Evolutionary conservation across 768 basidiomycete species (phyloP).

Genomic region (Cytidiella melzeri): DNA sequence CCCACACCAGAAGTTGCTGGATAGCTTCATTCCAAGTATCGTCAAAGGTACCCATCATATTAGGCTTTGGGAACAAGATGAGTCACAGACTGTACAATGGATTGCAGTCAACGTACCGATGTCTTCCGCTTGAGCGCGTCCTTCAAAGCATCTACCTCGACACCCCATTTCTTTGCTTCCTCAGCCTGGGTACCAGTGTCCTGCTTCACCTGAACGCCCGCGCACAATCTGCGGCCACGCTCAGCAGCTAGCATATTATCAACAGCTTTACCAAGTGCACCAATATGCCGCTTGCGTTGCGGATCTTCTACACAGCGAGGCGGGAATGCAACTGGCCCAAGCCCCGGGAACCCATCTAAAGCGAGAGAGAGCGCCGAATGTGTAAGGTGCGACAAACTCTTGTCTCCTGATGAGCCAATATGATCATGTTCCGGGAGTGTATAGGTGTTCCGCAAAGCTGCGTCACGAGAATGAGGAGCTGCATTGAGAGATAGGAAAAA

Average conservation of each 20-base stretch:
- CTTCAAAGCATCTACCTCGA: constrained; percentile 52
- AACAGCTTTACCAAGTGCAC: constrained; percentile 66
- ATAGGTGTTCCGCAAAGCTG: constrained; percentile 35
- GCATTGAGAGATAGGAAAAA: constrained; percentile 41
- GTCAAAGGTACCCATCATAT: constrained; percentile 52
- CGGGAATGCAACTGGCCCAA: constrained; percentile 74
- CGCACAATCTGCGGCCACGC: constrained; percentile 60
- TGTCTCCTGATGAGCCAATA: constrained; percentile 25
- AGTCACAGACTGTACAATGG: background rate
- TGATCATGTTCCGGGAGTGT: constrained; percentile 19
- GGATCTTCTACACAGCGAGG: constrained; percentile 77
- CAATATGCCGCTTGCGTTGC: constrained; percentile 65
- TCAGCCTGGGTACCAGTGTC: constrained; percentile 45
- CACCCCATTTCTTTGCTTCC: constrained; percentile 75
- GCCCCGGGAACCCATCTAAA: constrained; percentile 62
- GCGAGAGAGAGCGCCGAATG: constrained; percentile 24
- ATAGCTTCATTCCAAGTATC: constrained; percentile 78
- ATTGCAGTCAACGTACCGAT: background rate
- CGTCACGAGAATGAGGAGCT: constrained; percentile 22
- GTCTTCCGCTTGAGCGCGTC: constrained; percentile 42
- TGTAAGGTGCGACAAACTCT: constrained; percentile 13
- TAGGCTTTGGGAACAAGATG: constrained; percentile 33
- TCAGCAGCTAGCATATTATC: constrained; percentile 58
- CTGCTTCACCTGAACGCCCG: constrained; percentile 34
- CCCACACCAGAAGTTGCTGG: constrained; percentile 68